phyloP scores from a whole-genome alignment of 257 asterid genomes.

The Salvia splendens region DNA sequence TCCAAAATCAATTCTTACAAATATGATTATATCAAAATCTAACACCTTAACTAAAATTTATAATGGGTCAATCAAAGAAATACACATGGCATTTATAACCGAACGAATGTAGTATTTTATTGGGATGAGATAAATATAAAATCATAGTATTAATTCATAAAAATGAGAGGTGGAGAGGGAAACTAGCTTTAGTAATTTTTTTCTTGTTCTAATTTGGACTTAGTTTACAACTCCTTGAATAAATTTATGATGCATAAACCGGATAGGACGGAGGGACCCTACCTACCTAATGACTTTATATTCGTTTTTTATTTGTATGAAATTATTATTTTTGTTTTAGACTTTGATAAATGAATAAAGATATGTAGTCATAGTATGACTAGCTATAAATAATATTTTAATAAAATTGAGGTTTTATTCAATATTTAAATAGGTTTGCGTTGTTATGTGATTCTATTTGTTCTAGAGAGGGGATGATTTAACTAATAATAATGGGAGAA shows the following conservation, averaged over 20 bases:
- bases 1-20: neutral
- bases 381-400: no score
- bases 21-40: no score
- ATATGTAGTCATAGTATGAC: neutral
- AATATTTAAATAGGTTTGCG: no score
- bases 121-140: neutral
- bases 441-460: no score
- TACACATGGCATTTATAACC: no score
- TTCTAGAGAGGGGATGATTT: no score
- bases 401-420: no score
- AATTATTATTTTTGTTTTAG: no score
- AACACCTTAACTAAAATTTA: no score
- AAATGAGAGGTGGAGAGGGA: neutral
- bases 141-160: neutral
- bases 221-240: constrained; percentile 23
- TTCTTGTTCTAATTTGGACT: constrained; percentile 22
- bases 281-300: constrained; percentile 25
- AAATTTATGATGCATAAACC: constrained; percentile 25
- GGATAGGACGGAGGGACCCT: constrained; percentile 27
- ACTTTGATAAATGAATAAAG: no score
- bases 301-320: neutral
- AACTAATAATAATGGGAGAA: no score
- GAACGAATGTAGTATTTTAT: neutral
- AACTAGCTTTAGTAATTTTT: neutral
- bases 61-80: no score